Evolutionary conservation across 106 monocot genomes (phyloP).

Genomic region (Chionographis japonica): DNA sequence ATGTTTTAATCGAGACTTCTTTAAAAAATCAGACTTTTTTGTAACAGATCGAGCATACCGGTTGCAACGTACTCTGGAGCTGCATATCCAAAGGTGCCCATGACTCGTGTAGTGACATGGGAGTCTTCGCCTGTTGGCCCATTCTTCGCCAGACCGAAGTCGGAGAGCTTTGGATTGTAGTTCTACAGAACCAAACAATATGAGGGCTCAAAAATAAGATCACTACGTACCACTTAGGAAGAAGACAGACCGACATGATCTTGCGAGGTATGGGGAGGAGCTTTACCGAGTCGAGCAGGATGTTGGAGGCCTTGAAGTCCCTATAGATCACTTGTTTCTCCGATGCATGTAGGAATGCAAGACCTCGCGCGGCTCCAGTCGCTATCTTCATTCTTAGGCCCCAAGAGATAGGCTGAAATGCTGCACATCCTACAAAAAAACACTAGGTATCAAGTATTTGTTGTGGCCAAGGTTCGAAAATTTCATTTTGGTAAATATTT

Average conservation of each 20-base stretch:
- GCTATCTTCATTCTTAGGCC: slow-evolving; percentile 36
- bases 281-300: slow-evolving; percentile 45
- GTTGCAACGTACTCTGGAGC: slow-evolving; percentile 43
- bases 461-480: too few relatives aligned
- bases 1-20: too few relatives aligned
- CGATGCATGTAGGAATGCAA: slow-evolving; percentile 40
- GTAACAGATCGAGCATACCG: slow-evolving; percentile 3
- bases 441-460: background rate
- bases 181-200: slow-evolving; percentile 6
- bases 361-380: slow-evolving; percentile 36
- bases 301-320: slow-evolving; percentile 53
- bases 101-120: slow-evolving; percentile 32
- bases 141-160: slow-evolving; percentile 38
- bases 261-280: too few relatives aligned
- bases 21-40: too few relatives aligned
- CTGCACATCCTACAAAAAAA: slow-evolving; percentile 10
- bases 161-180: slow-evolving; percentile 33
- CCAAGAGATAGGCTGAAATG: slow-evolving; percentile 30
- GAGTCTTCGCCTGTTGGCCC: slow-evolving; percentile 23
- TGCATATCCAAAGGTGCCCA: slow-evolving; percentile 40
- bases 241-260: too few relatives aligned
- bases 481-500: too few relatives aligned
- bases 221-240: background rate
- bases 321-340: slow-evolving; percentile 34
- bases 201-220: background rate